Evolutionary conservation across 176 grass and related monocot genomes (phyloP), one percentile per base, ranked within the genome.

Genomic region (Cenchrus americanus): DNA sequence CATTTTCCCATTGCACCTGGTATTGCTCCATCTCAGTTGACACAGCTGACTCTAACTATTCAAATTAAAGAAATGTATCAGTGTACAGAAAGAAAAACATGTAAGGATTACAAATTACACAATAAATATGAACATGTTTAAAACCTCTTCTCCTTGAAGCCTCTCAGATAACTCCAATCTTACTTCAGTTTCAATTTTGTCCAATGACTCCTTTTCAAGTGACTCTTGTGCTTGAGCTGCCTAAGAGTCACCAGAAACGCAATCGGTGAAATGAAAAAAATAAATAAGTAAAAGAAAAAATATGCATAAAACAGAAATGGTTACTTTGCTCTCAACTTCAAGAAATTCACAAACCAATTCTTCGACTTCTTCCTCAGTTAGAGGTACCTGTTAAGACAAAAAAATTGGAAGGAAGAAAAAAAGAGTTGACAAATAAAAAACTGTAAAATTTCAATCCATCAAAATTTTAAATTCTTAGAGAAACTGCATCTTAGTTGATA

Each of bases 221-320:
- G 96, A 92, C 86, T 98, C 96, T 94, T 98, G 96, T 1, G 96
- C 96, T 76, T 98, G 82, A 80, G 96, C 91, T 73, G 96, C 96
- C 96, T 98, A 92, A 78, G 22, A 68, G 26, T 83, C 24, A 13
- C 71, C 77, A 72, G 41, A 85, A 89, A 81, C 10, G 72, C 9
- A 59, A 76, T 81, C 79, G 77, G 72, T 47, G 51, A 88, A 57
- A 52, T 42, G 54, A 58, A 58, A 0, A 60, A 59, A 55, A 52
- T 54, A 27, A 52, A 3, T 73, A 86, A n/a, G 65, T 41, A 88
- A 59, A 87, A 72, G 22, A 60, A 47, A 47, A 63, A 61, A 46
- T 81, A 72, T 27, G 53, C 7, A 81, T 37, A 82, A 63, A 83
- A 76, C 58, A 86, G 43, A 19, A 83, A 52, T 80, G 53, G 4